Percentiles rank a stretch among this genome's conserved stretches.
Evolutionary conservation across 1,284 basidiomycete species (phyloP).

Genomic region (Marasmius oreades): DNA sequence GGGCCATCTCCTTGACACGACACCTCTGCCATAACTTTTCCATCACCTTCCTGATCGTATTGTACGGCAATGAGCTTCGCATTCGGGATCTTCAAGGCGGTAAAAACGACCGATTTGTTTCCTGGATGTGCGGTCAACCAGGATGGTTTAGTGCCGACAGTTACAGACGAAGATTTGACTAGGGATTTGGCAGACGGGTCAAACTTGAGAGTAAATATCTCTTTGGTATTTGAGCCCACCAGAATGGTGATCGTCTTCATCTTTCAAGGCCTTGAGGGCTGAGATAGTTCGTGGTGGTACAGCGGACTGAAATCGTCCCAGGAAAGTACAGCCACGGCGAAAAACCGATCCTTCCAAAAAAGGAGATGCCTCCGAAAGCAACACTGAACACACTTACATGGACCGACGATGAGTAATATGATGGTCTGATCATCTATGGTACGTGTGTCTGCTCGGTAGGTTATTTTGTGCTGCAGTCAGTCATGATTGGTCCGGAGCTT

Average conservation of each 20-base stretch:
- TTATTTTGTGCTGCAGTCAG: too few species aligned
- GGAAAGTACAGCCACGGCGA: too few species aligned
- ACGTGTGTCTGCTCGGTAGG: too few species aligned
- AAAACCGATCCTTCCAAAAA: too few species aligned
- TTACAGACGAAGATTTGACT: not conserved
- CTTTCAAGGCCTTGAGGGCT: too few species aligned
- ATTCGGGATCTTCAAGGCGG: not conserved
- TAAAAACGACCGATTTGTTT: not conserved
- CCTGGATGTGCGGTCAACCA: not conserved
- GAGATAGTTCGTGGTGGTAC: too few species aligned
- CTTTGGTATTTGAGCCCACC: not conserved
- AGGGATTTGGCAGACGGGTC: not conserved
- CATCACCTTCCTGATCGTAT: not conserved
- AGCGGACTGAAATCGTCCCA: too few species aligned
- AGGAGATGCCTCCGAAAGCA: too few species aligned
- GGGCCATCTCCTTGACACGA: not conserved
- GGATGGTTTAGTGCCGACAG: not conserved
- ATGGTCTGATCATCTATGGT: too few species aligned
- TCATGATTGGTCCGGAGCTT: too few species aligned
- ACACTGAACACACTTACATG: too few species aligned
- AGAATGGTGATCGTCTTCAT: not conserved
- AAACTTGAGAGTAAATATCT: not conserved
- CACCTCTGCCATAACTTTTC: not conserved
- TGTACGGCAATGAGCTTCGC: not conserved
- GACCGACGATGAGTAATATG: too few species aligned